phyloP scores from a whole-genome alignment of 2,329 filamentous ascomycete species.

The Zymoseptoria crescenta region DNA sequence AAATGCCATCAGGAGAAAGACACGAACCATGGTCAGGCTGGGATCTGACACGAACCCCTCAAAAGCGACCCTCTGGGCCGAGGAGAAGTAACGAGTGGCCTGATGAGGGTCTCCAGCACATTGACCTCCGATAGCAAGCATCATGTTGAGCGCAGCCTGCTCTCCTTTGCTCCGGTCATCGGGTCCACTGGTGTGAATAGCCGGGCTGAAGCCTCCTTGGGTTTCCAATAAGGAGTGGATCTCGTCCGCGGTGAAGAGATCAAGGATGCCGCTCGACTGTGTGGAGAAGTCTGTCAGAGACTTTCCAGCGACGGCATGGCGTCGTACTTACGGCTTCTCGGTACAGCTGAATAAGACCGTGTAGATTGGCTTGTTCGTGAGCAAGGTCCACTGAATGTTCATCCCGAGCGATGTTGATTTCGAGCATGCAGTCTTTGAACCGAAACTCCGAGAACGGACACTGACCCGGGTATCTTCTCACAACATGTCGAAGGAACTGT shows the following conservation, averaged over 20 bases:
- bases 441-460: constrained; percentile 48
- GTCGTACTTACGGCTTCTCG: constrained; percentile 26
- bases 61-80: constrained; percentile 43
- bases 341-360: constrained; percentile 29
- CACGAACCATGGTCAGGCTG: constrained; percentile 45
- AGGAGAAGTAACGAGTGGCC: constrained; percentile 38
- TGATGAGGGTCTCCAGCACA: constrained; percentile 25
- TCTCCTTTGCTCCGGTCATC: constrained; percentile 32
- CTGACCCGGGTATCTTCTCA: constrained; percentile 46
- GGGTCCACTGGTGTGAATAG: constrained; percentile 13
- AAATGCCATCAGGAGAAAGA: constrained; percentile 51
- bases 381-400: constrained; percentile 18
- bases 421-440: constrained; percentile 47
- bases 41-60: constrained; percentile 47
- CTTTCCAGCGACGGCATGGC: constrained; percentile 6
- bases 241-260: constrained; percentile 30
- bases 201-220: constrained; percentile 15
- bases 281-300: constrained; percentile 17
- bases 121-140: constrained; percentile 49
- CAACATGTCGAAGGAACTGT: constrained; percentile 43
- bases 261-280: constrained; percentile 37
- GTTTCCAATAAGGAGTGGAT: constrained; percentile 12
- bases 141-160: constrained; percentile 28
- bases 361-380: constrained; percentile 28
- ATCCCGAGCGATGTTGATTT: constrained; percentile 28